Conservation (phyloP, 169 alveolate species). For the Eimeria necatrix region DNA sequence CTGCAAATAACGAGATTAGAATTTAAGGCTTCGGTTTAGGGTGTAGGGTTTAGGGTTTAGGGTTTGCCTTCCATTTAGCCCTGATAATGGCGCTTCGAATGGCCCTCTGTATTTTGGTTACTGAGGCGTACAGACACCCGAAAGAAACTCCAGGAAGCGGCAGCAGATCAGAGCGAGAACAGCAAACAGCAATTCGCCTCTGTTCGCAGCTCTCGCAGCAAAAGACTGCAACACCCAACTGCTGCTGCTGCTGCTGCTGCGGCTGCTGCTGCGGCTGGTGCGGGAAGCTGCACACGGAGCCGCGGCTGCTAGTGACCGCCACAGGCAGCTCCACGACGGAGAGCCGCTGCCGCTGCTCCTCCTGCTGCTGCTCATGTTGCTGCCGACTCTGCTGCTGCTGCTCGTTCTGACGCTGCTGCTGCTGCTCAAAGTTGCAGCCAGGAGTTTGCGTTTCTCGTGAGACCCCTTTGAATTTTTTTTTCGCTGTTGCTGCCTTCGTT, state of each 20-base stretch:
- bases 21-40: slow-evolving; percentile 7
- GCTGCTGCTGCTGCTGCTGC: neutral
- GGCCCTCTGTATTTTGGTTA: neutral
- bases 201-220: neutral
- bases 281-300: neutral
- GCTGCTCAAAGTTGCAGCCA: neutral
- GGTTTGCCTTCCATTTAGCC: neutral
- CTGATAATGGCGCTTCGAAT: neutral
- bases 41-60: slow-evolving; percentile 22
- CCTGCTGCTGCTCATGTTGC: neutral
- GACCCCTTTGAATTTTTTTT: neutral
- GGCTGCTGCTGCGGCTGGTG: neutral
- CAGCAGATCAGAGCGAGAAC: neutral
- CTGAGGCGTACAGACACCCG: neutral
- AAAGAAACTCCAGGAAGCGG: neutral
- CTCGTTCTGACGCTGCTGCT: neutral
- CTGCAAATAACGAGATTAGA: neutral
- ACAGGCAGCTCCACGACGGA: neutral
- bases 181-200: neutral
- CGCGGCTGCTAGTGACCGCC: neutral
- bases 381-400: neutral
- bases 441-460: neutral
- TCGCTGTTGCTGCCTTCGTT: neutral
- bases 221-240: neutral
- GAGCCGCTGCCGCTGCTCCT: no score